Base-by-base conservation (phyloP, 2,329 filamentous ascomycete species). In the Phaeomoniella chlamydospora region DNA sequence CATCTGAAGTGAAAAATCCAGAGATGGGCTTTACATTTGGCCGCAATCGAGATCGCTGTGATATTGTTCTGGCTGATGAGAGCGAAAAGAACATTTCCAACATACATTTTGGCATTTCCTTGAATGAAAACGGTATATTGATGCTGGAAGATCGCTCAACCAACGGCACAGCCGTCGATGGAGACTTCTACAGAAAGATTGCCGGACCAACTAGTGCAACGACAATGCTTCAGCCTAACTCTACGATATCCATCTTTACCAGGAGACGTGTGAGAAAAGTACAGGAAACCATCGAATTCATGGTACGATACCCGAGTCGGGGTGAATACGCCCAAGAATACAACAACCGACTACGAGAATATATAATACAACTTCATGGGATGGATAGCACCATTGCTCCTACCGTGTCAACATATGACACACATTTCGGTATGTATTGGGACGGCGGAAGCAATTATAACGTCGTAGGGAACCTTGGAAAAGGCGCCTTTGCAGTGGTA, bases 101-200 rank as follows among this genome's bases (percentile, higher is more conserved):
- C 52, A 70, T 81, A n/a, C 90, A 98, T 54, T 98, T 96, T 54
- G 79, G 85, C 36, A 93, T 98, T 42, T 94, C 80, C 51, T 68
- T 94, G 47, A 98, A 92, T 48, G 66, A 76, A n/a, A 74, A 83
- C 43, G 84, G 81, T 17, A 77, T 82, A 38, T 69, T 94, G 44
- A 94, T 98, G 85, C 64, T 96, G 10, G 79, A 94, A 55, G 90
- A 98, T 52, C 72, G 77, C 52, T 96, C 90, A 0, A 94, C 86
- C n/a, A 98, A 96, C 50, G 90, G 90, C 17, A 96, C 90, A 3
- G 67, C 84, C 40, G 84, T 96, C 38, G 87, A 96, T 56, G 42
- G 65, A 45, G 44, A 68, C 14, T 26, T 6, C 9, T 26, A 26
- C 22, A 26, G 22, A 26, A 26, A 26, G n/a, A 26, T n/a, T 26